These are phyloP conservation scores for Pseudogymnoascus pannorum DNA, from an alignment of 2,329 filamentous ascomycete species.

Conservation along the genomic window DNA sequence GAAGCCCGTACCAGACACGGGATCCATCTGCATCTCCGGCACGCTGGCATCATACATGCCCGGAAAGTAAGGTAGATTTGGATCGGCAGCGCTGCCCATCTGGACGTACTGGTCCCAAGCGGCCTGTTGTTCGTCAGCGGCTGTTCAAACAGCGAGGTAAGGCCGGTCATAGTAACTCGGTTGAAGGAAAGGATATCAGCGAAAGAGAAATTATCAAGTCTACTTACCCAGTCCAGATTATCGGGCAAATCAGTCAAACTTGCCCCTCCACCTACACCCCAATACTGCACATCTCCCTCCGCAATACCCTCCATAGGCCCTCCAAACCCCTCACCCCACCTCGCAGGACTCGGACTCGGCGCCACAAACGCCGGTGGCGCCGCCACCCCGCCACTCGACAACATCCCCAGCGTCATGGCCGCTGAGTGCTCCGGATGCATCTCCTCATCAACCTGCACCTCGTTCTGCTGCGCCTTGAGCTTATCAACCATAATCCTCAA, in stretches of 20 bases:
- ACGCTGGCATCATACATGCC: neutral
- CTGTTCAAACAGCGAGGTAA: conserved; percentile 12
- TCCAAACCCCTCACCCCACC: conserved; percentile 22
- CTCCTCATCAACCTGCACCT: conserved; percentile 33
- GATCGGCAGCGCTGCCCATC: conserved; percentile 35
- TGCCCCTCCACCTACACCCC: conserved; percentile 31
- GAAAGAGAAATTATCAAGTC: neutral
- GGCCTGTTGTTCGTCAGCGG: conserved; percentile 40
- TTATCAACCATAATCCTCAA: conserved; percentile 81
- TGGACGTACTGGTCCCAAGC: conserved; percentile 65
- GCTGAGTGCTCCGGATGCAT: conserved; percentile 58
- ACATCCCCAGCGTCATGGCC: conserved; percentile 63
- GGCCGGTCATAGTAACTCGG: no score
- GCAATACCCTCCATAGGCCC: conserved; percentile 26
- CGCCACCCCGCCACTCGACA: conserved; percentile 54
- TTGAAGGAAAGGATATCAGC: no score
- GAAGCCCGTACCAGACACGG: conserved; percentile 11
- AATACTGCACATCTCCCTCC: conserved; percentile 27
- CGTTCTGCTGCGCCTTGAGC: conserved; percentile 41
- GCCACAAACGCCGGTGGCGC: conserved; percentile 28
- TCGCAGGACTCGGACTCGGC: conserved; percentile 29
- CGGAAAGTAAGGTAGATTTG: neutral
- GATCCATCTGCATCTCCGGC: neutral
- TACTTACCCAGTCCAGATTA: conserved; percentile 56
- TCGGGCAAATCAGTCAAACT: conserved; percentile 46